phyloP scores from a whole-genome alignment of 257 asterid species.

The Plantago ovata region DNA sequence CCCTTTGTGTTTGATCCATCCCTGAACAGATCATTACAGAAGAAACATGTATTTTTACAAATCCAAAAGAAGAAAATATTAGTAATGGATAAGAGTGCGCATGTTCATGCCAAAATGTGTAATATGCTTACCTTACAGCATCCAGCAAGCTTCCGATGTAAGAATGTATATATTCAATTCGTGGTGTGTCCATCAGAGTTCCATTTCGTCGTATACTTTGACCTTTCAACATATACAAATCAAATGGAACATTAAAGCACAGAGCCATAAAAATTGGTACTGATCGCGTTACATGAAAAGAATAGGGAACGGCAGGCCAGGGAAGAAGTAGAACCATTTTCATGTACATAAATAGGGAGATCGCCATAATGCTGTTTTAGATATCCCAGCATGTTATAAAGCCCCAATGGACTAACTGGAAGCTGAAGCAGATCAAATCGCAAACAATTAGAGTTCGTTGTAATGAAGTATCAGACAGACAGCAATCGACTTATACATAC shows the following conservation, averaged over 20 bases:
- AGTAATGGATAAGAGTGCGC: no score
- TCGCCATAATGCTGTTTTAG: constrained; percentile 41
- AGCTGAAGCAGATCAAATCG: constrained; percentile 6
- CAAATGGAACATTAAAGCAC: not conserved
- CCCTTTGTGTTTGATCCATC: constrained; percentile 41
- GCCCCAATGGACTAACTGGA: constrained; percentile 24
- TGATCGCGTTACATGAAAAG: not conserved
- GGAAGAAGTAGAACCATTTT: constrained; percentile 34
- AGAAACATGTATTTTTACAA: not conserved
- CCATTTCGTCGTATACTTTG: constrained; percentile 29
- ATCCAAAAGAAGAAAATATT: not conserved
- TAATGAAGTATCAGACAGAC: no score
- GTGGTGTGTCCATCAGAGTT: constrained; percentile 28
- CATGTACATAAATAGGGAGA: constrained; percentile 41
- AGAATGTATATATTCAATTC: constrained; percentile 36
- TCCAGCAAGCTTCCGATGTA: constrained; percentile 41
- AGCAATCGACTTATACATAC: not conserved
- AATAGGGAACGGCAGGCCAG: constrained; percentile 18
- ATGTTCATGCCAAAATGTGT: not conserved
- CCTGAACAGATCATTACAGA: constrained; percentile 13
- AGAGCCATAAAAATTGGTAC: not conserved
- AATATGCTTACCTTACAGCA: constrained; percentile 34
- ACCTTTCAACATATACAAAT: constrained; percentile 24
- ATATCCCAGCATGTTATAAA: constrained; percentile 29
- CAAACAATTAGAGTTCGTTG: not conserved